Conservation (phyloP, 352 stramenopile genomes). For the Globisporangium iwayamae region DNA sequence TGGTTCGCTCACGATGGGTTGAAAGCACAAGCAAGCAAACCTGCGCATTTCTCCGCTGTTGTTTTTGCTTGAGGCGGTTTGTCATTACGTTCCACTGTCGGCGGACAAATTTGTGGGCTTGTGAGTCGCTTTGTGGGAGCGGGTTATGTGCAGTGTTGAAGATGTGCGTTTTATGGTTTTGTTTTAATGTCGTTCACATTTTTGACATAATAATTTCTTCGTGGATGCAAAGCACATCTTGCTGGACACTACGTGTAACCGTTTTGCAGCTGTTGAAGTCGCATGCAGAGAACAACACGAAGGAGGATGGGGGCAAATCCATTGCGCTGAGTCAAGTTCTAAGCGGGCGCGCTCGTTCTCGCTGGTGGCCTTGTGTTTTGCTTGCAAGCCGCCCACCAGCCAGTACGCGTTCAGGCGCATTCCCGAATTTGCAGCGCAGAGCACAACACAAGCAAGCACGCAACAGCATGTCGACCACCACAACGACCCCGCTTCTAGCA, state of each 20-base stretch:
- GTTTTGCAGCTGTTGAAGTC: slow-evolving; percentile 8
- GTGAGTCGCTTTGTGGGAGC: too few relatives aligned
- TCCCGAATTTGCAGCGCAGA: slow-evolving; percentile 21
- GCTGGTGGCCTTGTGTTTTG: neutral
- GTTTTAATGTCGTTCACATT: too few relatives aligned
- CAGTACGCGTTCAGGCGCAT: neutral
- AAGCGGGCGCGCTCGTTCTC: neutral
- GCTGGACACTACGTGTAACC: neutral
- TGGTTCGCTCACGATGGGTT: slow-evolving; percentile 5
- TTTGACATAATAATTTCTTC: too few relatives aligned
- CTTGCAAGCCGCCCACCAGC: neutral
- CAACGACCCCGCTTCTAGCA: neutral
- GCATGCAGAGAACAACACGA: neutral
- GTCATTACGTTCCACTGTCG: slow-evolving; percentile 13
- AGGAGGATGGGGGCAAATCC: neutral
- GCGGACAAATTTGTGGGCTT: slow-evolving; percentile 11
- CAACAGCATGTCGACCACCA: neutral
- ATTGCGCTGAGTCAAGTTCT: neutral
- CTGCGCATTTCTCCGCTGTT: neutral
- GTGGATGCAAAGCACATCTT: too few relatives aligned
- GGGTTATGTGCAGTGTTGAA: too few relatives aligned
- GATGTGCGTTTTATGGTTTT: too few relatives aligned
- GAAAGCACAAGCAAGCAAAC: neutral
- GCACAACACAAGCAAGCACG: neutral
- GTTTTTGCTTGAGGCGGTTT: slow-evolving; percentile 6